These are phyloP conservation scores for Lasiosphaeriaceae sp. DNA, from an alignment of 495 filamentous ascomycete genomes.

Conservation along the genomic window DNA sequence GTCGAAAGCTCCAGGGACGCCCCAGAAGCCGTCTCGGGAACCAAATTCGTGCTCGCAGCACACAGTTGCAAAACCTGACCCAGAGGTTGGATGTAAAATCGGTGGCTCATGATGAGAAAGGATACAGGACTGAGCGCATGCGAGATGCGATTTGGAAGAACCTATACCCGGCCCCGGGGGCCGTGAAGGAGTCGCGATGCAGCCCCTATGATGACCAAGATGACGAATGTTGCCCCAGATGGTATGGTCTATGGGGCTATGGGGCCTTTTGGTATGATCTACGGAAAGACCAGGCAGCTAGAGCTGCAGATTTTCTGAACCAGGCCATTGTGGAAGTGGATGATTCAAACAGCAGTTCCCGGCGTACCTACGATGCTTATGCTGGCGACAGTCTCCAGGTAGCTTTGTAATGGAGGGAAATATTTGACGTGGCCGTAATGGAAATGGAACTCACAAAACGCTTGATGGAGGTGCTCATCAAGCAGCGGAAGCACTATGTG, in stretches of 20 bases:
- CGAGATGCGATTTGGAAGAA: no score
- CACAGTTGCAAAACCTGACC: background rate
- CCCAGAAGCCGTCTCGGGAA: background rate
- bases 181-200: no score
- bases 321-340: background rate
- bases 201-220: no score
- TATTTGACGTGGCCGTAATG: background rate
- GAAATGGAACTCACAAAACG: constrained; percentile 8
- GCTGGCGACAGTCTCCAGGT: background rate
- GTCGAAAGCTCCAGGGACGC: background rate
- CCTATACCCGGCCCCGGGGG: no score
- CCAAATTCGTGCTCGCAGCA: background rate
- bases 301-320: background rate
- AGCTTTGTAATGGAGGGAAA: background rate
- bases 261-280: no score
- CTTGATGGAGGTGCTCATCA: constrained; percentile 6
- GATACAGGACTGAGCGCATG: no score
- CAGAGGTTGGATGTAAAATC: background rate
- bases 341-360: background rate
- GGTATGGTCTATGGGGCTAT: no score
- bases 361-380: background rate
- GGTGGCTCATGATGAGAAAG: background rate
- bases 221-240: no score
- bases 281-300: background rate
- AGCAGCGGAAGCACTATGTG: constrained; percentile 4